These are phyloP conservation scores for Euclidium syriacum DNA, from an alignment of 345 rosid species.

Conservation along the genomic window DNA sequence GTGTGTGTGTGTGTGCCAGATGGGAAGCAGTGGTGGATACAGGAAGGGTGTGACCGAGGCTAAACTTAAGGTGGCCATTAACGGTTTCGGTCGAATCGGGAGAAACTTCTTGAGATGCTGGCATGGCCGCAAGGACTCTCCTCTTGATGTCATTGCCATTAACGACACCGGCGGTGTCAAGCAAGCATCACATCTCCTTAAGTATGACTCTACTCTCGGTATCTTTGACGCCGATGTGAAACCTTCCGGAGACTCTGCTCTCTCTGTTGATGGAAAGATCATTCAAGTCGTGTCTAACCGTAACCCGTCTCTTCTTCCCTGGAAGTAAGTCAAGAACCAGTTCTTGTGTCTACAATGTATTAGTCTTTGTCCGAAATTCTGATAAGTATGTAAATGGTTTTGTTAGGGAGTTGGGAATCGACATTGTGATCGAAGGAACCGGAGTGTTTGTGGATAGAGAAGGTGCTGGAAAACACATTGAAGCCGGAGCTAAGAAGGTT, in stretches of 20 bases:
- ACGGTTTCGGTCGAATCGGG: constrained; percentile 89
- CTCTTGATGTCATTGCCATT: constrained; percentile 81
- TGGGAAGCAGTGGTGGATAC: constrained; percentile 65
- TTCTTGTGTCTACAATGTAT: background rate
- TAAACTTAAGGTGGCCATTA: constrained; percentile 86
- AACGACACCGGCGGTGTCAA: constrained; percentile 84
- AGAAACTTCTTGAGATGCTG: constrained; percentile 97
- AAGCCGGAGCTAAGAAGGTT: constrained; percentile 95
- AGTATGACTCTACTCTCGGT: constrained; percentile 91
- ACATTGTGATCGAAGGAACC: constrained; percentile 91
- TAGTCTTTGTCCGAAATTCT: background rate
- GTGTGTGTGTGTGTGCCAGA: constrained; percentile 30
- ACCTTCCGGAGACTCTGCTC: constrained; percentile 61
- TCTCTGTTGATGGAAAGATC: constrained; percentile 94
- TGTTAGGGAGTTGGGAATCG: constrained; percentile 67
- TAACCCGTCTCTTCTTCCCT: constrained; percentile 69
- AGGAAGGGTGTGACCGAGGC: constrained; percentile 65
- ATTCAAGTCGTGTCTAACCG: constrained; percentile 79
- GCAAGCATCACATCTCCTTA: constrained; percentile 94
- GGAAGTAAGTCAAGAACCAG: constrained; percentile 59
- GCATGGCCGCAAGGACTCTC: constrained; percentile 94
- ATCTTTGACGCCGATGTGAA: constrained; percentile 86
- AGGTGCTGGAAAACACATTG: constrained; percentile 91
- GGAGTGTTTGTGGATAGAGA: constrained; percentile 94
- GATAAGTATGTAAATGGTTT: background rate